Percentiles rank a stretch among this genome's conserved stretches.
Conservation (phyloP, 31 red algal genomes). For the Porphyra umbilicalis region DNA sequence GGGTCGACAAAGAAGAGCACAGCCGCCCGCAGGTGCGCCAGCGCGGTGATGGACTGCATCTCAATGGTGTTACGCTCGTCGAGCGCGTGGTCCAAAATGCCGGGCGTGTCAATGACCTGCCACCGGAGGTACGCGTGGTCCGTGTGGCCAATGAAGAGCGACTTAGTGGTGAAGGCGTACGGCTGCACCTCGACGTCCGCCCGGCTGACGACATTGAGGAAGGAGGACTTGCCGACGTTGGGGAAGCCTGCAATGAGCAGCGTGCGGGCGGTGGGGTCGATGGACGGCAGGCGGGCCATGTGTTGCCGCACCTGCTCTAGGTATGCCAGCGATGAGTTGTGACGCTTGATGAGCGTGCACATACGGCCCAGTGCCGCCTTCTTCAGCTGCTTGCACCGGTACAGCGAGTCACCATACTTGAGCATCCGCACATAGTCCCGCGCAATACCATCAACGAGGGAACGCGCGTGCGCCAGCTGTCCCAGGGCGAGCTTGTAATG, state of each 20-base stretch:
- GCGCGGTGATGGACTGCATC: constrained; percentile 97
- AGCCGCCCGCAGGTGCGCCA: constrained; percentile 86
- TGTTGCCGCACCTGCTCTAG: constrained; percentile 97
- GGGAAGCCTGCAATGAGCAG: constrained; percentile 93
- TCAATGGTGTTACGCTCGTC: constrained; percentile 99
- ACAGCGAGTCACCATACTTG: constrained; percentile 95
- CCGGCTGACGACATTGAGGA: constrained; percentile 90
- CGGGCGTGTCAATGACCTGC: constrained; percentile 99
- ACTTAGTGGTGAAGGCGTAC: constrained; percentile 99
- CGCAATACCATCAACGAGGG: constrained; percentile 79
- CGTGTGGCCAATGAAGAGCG: constrained; percentile 94
- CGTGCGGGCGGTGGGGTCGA: constrained; percentile 84
- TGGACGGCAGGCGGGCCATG: constrained; percentile 84
- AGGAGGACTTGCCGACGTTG: constrained; percentile 98
- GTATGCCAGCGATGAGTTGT: constrained; percentile 75
- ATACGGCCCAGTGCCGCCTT: constrained; percentile 93
- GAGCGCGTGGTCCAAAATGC: constrained; percentile 90
- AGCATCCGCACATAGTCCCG: constrained; percentile 87
- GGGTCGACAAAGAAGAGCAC: constrained; percentile 98
- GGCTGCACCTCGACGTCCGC: constrained; percentile 98
- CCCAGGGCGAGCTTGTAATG: constrained; percentile 96
- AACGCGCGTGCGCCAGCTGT: constrained; percentile 70
- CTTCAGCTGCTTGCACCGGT: constrained; percentile 94
- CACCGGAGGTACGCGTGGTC: constrained; percentile 96
- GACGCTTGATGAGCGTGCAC: constrained; percentile 83